phyloP scores from a whole-genome alignment of 2,329 filamentous ascomycete genomes.

The Fusarium pseudograminearum region DNA sequence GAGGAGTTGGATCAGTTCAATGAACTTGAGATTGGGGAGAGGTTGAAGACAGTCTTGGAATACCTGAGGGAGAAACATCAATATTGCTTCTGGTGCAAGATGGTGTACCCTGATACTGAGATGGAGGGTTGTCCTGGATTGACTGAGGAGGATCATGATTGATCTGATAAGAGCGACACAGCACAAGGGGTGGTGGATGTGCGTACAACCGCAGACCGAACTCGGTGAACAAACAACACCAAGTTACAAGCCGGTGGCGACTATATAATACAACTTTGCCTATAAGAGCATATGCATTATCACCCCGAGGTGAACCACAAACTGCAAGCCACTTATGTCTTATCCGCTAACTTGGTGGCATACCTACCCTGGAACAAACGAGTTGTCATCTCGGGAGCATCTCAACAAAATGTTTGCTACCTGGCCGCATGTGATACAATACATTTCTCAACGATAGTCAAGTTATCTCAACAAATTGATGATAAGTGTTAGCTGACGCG shows the following conservation, averaged over 20 bases:
- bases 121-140: constrained; percentile 92
- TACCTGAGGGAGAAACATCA: constrained; percentile 77
- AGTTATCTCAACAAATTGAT: constrained; percentile 8
- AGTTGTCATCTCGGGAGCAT: constrained; percentile 1
- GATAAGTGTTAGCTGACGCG: neutral
- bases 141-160: constrained; percentile 84
- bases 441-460: constrained; percentile 5
- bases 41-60: constrained; percentile 72
- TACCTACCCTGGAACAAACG: neutral
- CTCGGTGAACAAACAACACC: neutral
- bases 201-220: neutral
- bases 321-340: neutral
- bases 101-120: constrained; percentile 75
- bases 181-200: neutral
- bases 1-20: constrained; percentile 84
- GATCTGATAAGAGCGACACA: neutral
- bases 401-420: constrained; percentile 21
- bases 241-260: neutral
- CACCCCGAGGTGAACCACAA: neutral
- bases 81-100: constrained; percentile 99
- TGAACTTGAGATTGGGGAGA: constrained; percentile 73
- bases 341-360: neutral
- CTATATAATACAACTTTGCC: neutral
- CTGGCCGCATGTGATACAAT: neutral
- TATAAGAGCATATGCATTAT: neutral